Percentiles rank a stretch among this genome's conserved stretches.
Evolutionary conservation across 208 protist species (phyloP).

Genomic region (Leishmania braziliensis): DNA sequence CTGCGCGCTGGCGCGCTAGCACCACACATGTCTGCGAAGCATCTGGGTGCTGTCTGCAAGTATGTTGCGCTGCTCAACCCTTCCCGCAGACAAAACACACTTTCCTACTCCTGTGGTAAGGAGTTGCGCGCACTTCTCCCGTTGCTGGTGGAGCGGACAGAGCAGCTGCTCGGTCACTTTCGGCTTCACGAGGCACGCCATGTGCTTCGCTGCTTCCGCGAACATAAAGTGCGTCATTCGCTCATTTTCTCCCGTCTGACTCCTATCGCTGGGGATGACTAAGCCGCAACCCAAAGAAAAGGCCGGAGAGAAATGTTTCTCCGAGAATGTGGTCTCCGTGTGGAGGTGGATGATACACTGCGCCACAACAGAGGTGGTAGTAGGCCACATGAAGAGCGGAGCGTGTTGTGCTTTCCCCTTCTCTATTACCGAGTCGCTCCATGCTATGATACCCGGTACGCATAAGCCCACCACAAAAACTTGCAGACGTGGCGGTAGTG

Average conservation of each 20-base stretch:
- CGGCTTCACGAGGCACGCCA: conserved; percentile 67
- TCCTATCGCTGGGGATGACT: conserved; percentile 35
- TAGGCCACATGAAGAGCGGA: not conserved
- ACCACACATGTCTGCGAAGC: conserved; percentile 37
- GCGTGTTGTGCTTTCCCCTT: not conserved
- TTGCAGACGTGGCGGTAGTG: not conserved
- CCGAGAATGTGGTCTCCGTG: not conserved
- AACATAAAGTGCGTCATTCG: conserved; percentile 79
- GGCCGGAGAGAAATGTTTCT: not conserved
- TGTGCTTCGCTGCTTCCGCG: conserved; percentile 73
- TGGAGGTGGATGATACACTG: not conserved
- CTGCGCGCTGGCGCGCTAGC: conserved; percentile 44
- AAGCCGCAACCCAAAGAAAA: not conserved
- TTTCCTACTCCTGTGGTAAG: conserved; percentile 44
- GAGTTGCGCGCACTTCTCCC: conserved; percentile 72
- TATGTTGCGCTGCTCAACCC: conserved; percentile 70
- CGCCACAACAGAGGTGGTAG: not conserved
- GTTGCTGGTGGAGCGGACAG: conserved; percentile 56
- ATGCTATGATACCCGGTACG: not conserved
- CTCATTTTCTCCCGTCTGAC: conserved; percentile 82
- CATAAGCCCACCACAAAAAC: not conserved
- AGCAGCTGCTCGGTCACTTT: conserved; percentile 72
- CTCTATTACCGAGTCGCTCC: not conserved
- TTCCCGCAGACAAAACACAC: conserved; percentile 36
- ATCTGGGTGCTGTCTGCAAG: conserved; percentile 75